These are phyloP conservation scores for Starmera stellimalicola DNA, from an alignment of 1,139 yeast genomes.

Conservation along the genomic window DNA sequence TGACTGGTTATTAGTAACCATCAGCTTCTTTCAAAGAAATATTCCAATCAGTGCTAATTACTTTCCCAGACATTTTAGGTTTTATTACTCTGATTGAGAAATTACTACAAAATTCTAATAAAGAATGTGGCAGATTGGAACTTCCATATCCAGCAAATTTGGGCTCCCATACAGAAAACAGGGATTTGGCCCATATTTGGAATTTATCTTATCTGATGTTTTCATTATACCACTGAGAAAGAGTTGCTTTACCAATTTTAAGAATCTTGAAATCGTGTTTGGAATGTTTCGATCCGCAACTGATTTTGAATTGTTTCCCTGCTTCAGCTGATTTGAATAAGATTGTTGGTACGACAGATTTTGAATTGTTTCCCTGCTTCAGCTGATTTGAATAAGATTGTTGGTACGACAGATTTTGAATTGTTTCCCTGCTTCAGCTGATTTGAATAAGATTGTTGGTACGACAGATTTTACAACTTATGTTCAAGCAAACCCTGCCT, in stretches of 20 bases:
- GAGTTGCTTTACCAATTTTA: constrained; percentile 39
- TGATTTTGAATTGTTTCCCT: too few relatives aligned
- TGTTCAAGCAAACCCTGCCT: constrained; percentile 55
- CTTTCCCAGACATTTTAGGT: constrained; percentile 51
- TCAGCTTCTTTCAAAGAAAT: constrained; percentile 20
- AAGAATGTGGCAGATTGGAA: constrained; percentile 29
- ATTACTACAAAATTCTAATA: constrained; percentile 24
- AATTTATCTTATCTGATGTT: constrained; percentile 58
- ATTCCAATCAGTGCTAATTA: constrained; percentile 22
- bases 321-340: too few relatives aligned
- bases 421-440: constrained; percentile 38
- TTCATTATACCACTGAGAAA: constrained; percentile 36
- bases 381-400: too few relatives aligned
- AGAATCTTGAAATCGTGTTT: constrained; percentile 45
- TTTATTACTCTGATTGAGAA: constrained; percentile 45
- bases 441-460: constrained; percentile 40
- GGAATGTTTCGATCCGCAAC: constrained; percentile 52
- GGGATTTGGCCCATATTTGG: constrained; percentile 79
- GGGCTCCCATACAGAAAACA: constrained; percentile 53
- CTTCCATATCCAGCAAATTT: constrained; percentile 56
- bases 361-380: too few relatives aligned
- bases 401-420: too few relatives aligned
- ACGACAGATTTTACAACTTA: constrained; percentile 30
- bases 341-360: too few relatives aligned
- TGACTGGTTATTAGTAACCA: constrained; percentile 47